Evolutionary conservation across 306 rosid species (phyloP).

Genomic region (Betula pendula): DNA sequence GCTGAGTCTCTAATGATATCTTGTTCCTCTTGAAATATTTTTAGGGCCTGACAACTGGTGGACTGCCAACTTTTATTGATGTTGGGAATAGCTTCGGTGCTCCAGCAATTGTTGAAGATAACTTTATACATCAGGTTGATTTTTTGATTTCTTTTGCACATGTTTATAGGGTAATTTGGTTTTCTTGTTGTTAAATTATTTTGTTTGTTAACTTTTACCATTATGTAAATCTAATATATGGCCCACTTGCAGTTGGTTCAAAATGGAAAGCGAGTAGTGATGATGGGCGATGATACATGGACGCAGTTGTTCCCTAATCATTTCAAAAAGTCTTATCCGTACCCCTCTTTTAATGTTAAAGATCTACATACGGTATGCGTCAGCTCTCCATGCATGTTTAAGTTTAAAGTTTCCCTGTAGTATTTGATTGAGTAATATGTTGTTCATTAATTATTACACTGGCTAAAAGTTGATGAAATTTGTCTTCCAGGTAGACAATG

Average conservation of each 20-base stretch:
- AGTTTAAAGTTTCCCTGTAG: conserved; percentile 18
- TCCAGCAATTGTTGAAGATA: conserved; percentile 83
- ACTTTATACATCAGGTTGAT: conserved; percentile 65
- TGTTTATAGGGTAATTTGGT: conserved; percentile 6
- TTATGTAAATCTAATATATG: conserved; percentile 16
- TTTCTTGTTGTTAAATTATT: not conserved
- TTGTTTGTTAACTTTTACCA: conserved; percentile 5
- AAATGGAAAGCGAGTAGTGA: conserved; percentile 85
- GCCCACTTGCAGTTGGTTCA: conserved; percentile 64
- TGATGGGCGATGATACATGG: conserved; percentile 99
- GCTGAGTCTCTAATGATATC: not conserved
- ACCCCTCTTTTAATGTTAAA: conserved; percentile 93
- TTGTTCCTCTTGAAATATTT: conserved; percentile 15
- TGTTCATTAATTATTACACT: conserved; percentile 17
- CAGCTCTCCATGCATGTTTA: not conserved
- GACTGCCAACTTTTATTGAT: conserved; percentile 96
- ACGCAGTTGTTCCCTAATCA: conserved; percentile 86
- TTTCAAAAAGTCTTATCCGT: conserved; percentile 75
- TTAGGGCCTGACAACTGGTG: conserved; percentile 93
- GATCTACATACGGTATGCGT: conserved; percentile 86
- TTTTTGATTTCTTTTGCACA: conserved; percentile 10
- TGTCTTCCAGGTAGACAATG: conserved; percentile 78
- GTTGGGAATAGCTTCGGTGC: conserved; percentile 99
- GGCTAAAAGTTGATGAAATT: conserved; percentile 14
- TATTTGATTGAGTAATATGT: conserved; percentile 13